These are phyloP conservation scores for Globisporangium irregulare DNA, from an alignment of 352 stramenopile genomes.

Conservation along the genomic window DNA sequence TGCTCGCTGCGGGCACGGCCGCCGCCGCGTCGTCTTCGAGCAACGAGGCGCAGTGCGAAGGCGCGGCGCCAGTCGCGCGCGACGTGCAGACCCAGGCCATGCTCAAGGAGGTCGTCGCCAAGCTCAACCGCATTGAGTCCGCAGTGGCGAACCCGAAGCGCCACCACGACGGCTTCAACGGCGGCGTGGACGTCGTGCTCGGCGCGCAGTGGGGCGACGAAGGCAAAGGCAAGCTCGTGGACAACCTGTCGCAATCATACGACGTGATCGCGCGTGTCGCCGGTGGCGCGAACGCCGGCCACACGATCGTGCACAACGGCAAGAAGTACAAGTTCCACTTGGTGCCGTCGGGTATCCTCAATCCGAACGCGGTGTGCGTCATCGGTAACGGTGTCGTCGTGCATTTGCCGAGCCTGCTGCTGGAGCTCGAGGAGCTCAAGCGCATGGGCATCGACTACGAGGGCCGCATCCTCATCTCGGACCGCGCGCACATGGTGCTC, in stretches of 20 bases:
- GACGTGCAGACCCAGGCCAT: conserved; percentile 60
- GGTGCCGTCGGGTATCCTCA: conserved; percentile 97
- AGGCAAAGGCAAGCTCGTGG: conserved; percentile 99
- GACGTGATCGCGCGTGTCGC: conserved; percentile 97
- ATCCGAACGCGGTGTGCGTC: conserved; percentile 94
- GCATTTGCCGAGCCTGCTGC: conserved; percentile 95
- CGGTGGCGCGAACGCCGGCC: conserved; percentile 97
- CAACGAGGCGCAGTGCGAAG: conserved; percentile 30
- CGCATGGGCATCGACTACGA: conserved; percentile 89
- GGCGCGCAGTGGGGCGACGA: conserved; percentile 99
- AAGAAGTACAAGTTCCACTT: conserved; percentile 99
- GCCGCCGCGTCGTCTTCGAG: conserved; percentile 4
- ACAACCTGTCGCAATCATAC: conserved; percentile 93
- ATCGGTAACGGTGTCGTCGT: conserved; percentile 99
- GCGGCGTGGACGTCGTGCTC: conserved; percentile 92
- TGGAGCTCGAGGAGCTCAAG: conserved; percentile 92
- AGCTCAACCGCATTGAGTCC: conserved; percentile 87
- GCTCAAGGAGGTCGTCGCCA: conserved; percentile 81
- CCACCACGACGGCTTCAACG: conserved; percentile 59
- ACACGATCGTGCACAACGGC: conserved; percentile 98
- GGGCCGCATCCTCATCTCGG: conserved; percentile 95
- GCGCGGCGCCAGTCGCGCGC: conserved; percentile 34
- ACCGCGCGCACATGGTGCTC: conserved; percentile 98
- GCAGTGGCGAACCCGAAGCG: conserved; percentile 81
- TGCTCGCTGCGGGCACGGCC: conserved; percentile 22